Base-by-base conservation (phyloP, 805 yeast species). In the Pichia gijzeniarum region DNA sequence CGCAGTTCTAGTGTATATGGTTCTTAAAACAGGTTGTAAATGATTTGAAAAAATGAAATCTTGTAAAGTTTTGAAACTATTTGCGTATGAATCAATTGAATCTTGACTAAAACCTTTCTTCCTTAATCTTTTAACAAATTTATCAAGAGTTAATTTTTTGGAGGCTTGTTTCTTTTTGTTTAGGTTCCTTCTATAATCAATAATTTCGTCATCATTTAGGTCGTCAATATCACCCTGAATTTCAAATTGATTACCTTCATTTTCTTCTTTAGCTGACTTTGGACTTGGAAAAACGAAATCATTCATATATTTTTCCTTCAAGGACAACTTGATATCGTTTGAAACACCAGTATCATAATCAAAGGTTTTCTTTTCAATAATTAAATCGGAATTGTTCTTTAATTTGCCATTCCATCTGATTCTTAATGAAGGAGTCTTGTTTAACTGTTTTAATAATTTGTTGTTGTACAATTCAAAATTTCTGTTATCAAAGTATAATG, bases 401-500 rank as follows among this genome's bases (percentile, higher is more conserved):
- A 93, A 73, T 55, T 80, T 81, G 21, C 98, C 98, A 46, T 87
- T 77, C 98, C 98, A 91, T 62, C 91, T 78, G 53, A 91, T 71
- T 58, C 98, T 76, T 48, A 91, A 68, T 9, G 95, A 82, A 1
- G 95, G 84, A 7, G 77, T 72, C 45, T 77, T 76, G 51, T 76
- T 75, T 47, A 63, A 48, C 44, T 75, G 73, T 59, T 85, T 87
- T 52, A 82, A 73, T 53, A 91, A 71, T 64, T 88, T 87, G 58
- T 83, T 78, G 65, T 90, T 88, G 70, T 93, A 91, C 49, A 91
- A 69, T 55, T 87, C 95, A 59, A 91, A 89, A 48, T 79, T 70
- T 17, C 77, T 72, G 58, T 85, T 89, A 63, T 91, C 99, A 60
- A 93, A 86, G 67, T 91, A 91, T 50, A 91, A 68, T 14, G 93